A percentile compares a stretch with the other conserved stretches of the same genome.
Conservation (phyloP, 2,329 filamentous ascomycete genomes). For the Talaromyces sp. region DNA sequence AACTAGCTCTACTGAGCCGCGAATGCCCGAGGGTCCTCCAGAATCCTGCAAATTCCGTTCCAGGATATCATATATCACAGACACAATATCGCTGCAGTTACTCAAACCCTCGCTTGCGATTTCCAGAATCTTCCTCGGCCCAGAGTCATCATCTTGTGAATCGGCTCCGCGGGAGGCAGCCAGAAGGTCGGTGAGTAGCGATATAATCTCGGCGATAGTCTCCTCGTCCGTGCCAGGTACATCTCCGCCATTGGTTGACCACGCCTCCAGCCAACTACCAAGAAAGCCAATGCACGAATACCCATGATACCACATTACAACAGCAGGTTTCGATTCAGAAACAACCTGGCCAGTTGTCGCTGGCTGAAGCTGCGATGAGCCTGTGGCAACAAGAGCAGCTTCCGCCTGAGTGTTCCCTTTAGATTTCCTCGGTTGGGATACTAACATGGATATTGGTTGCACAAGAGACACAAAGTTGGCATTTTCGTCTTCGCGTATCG, state of each 20-base stretch:
- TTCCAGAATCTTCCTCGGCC: constrained; percentile 43
- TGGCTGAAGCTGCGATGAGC: constrained; percentile 33
- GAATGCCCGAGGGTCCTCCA: constrained; percentile 56
- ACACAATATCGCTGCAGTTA: constrained; percentile 63
- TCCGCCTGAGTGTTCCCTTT: constrained; percentile 20
- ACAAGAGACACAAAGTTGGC: constrained; percentile 69
- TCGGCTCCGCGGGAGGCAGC: constrained; percentile 33
- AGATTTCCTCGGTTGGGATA: constrained; percentile 22
- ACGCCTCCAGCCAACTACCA: constrained; percentile 59
- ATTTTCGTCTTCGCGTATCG: constrained; percentile 81
- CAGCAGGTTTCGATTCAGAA: constrained; percentile 70
- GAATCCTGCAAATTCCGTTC: constrained; percentile 57
- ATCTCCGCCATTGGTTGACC: constrained; percentile 46
- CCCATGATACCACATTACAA: constrained; percentile 67
- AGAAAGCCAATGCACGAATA: constrained; percentile 79
- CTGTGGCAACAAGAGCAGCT: constrained; percentile 31
- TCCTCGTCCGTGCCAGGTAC: constrained; percentile 53
- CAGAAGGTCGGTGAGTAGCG: constrained; percentile 68
- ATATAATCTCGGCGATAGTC: constrained; percentile 68
- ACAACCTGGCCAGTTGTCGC: constrained; percentile 56
- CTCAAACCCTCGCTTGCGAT: constrained; percentile 48
- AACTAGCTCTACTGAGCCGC: constrained; percentile 62
- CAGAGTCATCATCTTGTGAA: constrained; percentile 30
- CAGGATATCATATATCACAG: constrained; percentile 77
- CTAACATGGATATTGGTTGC: constrained; percentile 50